These are phyloP conservation scores for Hebeloma cylindrosporum DNA, from an alignment of 768 basidiomycete species.

Conservation along the genomic window DNA sequence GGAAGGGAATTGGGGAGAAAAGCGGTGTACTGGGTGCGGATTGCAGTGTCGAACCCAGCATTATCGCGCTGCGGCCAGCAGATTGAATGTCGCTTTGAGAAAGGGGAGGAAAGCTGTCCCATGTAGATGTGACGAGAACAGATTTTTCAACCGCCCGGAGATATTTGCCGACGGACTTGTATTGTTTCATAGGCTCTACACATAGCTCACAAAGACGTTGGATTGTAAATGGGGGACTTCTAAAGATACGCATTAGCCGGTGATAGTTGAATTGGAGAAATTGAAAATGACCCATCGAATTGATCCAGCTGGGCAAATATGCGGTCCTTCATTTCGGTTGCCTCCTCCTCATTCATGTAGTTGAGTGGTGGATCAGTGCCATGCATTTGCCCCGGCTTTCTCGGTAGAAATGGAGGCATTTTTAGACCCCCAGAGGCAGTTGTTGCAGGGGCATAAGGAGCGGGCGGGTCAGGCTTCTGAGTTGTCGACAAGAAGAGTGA, in stretches of 20 bases:
- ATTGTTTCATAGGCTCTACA: conserved; percentile 64
- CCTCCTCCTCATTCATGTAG: conserved; percentile 62
- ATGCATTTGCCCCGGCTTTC: conserved; percentile 48
- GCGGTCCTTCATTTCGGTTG: conserved; percentile 50
- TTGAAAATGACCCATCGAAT: conserved; percentile 64
- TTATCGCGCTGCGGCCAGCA: conserved; percentile 39
- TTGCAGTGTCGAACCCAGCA: conserved; percentile 46
- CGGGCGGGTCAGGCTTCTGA: conserved; percentile 35
- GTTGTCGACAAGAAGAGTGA: conserved; percentile 45
- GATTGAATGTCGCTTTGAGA: conserved; percentile 39
- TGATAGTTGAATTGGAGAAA: background rate
- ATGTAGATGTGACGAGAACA: conserved; percentile 80
- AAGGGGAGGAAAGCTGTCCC: conserved; percentile 64
- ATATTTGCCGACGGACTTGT: conserved; percentile 82
- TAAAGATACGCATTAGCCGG: conserved; percentile 6
- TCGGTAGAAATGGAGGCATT: conserved; percentile 71
- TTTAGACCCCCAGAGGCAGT: conserved; percentile 61
- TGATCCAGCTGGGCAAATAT: conserved; percentile 68
- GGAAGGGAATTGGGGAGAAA: conserved; percentile 86
- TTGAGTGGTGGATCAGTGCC: conserved; percentile 54
- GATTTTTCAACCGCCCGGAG: conserved; percentile 83
- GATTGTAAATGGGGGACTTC: conserved; percentile 82
- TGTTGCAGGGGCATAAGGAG: conserved; percentile 41
- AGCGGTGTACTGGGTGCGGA: conserved; percentile 75
- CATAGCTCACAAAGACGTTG: conserved; percentile 87